These are phyloP conservation scores for Trametes cinnabarina DNA, from an alignment of 768 basidiomycete genomes.

Conservation along the genomic window DNA sequence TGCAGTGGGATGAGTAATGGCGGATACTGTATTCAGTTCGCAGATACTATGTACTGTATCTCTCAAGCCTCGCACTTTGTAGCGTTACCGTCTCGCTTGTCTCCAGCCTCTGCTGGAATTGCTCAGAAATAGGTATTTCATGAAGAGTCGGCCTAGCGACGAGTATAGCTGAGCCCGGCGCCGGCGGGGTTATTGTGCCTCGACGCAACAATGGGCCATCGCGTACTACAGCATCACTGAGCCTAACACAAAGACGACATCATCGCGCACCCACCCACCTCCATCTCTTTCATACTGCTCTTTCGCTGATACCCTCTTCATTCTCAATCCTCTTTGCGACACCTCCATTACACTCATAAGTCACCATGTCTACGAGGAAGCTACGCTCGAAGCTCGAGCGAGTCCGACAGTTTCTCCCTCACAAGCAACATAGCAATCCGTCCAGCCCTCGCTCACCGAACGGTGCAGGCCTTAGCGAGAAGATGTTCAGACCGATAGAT, in stretches of 20 bases:
- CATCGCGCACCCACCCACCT: neutral
- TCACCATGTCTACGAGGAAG: constrained; percentile 15
- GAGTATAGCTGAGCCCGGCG: too few species aligned
- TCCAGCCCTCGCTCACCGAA: neutral
- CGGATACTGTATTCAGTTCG: neutral
- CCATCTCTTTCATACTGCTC: neutral
- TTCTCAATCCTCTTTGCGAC: neutral
- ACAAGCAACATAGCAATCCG: constrained; percentile 2
- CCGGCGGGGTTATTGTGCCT: neutral
- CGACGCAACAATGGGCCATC: constrained; percentile 14
- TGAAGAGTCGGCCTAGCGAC: too few species aligned
- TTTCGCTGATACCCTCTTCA: neutral
- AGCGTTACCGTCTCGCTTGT: neutral
- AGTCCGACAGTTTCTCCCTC: constrained; percentile 16
- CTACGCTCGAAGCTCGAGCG: constrained; percentile 20
- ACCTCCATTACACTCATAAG: neutral
- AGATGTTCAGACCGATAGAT: constrained; percentile 8
- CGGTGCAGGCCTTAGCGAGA: constrained; percentile 13
- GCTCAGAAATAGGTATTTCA: too few species aligned
- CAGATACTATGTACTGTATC: neutral
- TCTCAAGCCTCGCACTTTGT: neutral
- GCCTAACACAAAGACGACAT: neutral
- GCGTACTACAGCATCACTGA: neutral
- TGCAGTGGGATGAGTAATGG: constrained; percentile 72
- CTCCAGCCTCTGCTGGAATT: neutral